phyloP scores from a whole-genome alignment of 2,329 filamentous ascomycete species.

The Aplosporella prunicola region DNA sequence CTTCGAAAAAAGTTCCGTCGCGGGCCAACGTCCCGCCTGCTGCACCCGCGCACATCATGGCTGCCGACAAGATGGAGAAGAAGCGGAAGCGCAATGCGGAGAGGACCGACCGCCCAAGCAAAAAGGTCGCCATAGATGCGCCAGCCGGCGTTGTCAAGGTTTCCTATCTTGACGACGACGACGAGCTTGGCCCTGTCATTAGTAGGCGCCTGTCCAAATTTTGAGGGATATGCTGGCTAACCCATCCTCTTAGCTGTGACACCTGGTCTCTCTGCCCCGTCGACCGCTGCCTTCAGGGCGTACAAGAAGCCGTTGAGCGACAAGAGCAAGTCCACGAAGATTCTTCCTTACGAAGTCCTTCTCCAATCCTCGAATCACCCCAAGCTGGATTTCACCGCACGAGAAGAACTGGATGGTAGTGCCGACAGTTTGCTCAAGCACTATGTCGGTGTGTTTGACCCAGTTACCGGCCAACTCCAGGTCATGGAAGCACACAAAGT shows the following conservation, averaged over 20 bases:
- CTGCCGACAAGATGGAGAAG: slow-evolving; percentile 19
- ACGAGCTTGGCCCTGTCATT: slow-evolving; percentile 40
- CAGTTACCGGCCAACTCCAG: slow-evolving; percentile 42
- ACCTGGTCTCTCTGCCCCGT: slow-evolving; percentile 34
- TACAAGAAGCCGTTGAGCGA: slow-evolving; percentile 33
- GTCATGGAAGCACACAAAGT: slow-evolving; percentile 45
- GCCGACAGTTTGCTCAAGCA: slow-evolving; percentile 46
- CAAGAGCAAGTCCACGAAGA: slow-evolving; percentile 18
- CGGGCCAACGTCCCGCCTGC: background rate
- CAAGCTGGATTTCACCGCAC: slow-evolving; percentile 50
- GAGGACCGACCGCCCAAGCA: slow-evolving; percentile 23
- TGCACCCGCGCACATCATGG: slow-evolving; percentile 17
- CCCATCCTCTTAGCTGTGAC: slow-evolving; percentile 24
- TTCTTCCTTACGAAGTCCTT: slow-evolving; percentile 46
- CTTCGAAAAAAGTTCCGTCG: slow-evolving; percentile 7
- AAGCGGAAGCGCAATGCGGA: slow-evolving; percentile 30
- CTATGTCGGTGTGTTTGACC: slow-evolving; percentile 53
- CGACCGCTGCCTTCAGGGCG: slow-evolving; percentile 38
- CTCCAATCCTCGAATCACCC: slow-evolving; percentile 53
- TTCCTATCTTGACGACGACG: slow-evolving; percentile 38
- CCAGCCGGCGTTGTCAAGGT: slow-evolving; percentile 31
- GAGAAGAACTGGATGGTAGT: slow-evolving; percentile 37
- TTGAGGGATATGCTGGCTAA: slow-evolving; percentile 5
- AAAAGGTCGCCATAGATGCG: slow-evolving; percentile 36
- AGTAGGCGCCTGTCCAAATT: slow-evolving; percentile 31